Evolutionary conservation across 768 basidiomycete species (phyloP).

Genomic region (Lanmaoa pseudosensibilis): DNA sequence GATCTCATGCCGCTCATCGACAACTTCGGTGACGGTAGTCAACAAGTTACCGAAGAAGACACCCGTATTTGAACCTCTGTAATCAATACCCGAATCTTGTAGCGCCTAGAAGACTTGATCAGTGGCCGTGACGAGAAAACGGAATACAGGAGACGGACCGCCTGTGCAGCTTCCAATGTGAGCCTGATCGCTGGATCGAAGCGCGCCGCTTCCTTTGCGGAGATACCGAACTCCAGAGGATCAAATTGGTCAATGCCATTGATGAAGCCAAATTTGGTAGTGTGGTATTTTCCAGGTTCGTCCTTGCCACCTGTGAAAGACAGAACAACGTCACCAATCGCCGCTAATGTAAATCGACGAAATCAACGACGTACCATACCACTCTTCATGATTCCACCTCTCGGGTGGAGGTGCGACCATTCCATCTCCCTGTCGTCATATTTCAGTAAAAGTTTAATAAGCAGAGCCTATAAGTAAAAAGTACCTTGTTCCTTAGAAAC

Average conservation of each 20-base stretch:
- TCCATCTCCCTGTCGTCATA: constrained; percentile 28
- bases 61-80: constrained; percentile 42
- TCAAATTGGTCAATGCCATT: constrained; percentile 35
- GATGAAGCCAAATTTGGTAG: constrained; percentile 32
- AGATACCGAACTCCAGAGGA: constrained; percentile 35
- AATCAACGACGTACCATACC: constrained; percentile 28
- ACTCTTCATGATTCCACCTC: constrained; percentile 32
- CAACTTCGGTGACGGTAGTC: constrained; percentile 28
- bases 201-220: constrained; percentile 28
- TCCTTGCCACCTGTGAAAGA: constrained; percentile 26
- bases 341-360: neutral
- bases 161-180: constrained; percentile 33
- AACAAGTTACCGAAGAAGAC: constrained; percentile 39
- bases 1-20: constrained; percentile 30
- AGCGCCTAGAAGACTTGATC: constrained; percentile 26
- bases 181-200: constrained; percentile 35
- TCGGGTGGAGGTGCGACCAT: constrained; percentile 29
- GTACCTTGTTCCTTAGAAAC: constrained; percentile 32
- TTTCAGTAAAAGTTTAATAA: neutral
- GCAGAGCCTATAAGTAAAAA: neutral
- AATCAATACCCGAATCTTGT: constrained; percentile 49
- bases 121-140: neutral
- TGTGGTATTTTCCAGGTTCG: constrained; percentile 33
- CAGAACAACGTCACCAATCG: neutral
- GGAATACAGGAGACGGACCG: constrained; percentile 10